These are phyloP conservation scores for Francoa sonchifolia DNA, from an alignment of 441 rosid genomes.

Conservation along the genomic window DNA sequence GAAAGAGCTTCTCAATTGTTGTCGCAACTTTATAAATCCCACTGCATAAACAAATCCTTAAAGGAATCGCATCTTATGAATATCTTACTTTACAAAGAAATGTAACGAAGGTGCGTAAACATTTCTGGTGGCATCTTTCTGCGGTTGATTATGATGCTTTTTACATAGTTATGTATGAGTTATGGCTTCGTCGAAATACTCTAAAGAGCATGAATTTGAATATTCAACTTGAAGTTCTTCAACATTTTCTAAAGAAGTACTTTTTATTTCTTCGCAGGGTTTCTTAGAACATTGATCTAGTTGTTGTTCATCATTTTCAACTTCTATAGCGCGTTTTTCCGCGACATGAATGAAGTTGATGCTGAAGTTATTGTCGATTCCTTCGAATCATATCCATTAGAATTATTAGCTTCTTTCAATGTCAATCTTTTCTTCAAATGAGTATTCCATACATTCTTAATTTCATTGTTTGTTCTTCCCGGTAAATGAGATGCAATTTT, in stretches of 20 bases:
- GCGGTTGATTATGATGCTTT: slow-evolving; percentile 30
- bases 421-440: slow-evolving; percentile 36
- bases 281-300: too few relatives aligned
- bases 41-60: slow-evolving; percentile 15
- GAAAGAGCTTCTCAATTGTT: slow-evolving; percentile 30
- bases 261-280: too few relatives aligned
- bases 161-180: slow-evolving; percentile 35
- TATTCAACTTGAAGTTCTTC: too few relatives aligned
- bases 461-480: slow-evolving; percentile 67
- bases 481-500: slow-evolving; percentile 54
- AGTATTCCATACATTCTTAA: slow-evolving; percentile 61
- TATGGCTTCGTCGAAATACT: slow-evolving; percentile 31
- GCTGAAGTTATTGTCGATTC: slow-evolving; percentile 18
- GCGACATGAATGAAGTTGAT: too few relatives aligned
- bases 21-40: slow-evolving; percentile 19
- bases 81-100: slow-evolving; percentile 22
- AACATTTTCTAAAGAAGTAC: too few relatives aligned
- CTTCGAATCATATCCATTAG: slow-evolving; percentile 13
- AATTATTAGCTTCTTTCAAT: not conserved
- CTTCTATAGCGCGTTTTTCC: too few relatives aligned
- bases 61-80: slow-evolving; percentile 13
- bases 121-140: slow-evolving; percentile 29
- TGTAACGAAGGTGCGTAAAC: slow-evolving; percentile 21
- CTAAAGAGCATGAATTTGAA: too few relatives aligned
- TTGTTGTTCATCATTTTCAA: too few relatives aligned